Base-by-base conservation (phyloP, 257 asterid species). In the Plectranthus barbatus region DNA sequence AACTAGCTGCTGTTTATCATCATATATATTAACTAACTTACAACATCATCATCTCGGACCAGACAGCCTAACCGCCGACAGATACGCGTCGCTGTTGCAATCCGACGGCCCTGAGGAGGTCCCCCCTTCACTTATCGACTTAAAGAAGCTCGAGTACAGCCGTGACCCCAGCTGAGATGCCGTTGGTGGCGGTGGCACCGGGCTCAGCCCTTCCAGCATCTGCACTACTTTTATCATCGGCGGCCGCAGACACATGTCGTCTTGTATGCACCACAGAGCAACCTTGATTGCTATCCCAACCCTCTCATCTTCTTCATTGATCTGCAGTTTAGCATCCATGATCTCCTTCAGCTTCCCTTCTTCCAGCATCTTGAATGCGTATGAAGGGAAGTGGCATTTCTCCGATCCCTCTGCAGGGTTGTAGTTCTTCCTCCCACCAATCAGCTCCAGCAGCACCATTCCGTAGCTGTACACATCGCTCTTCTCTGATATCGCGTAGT, bases 31-130 rank as follows among this genome's bases (percentile, higher is more conserved):
- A n/a, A n/a, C n/a, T n/a, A n/a, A n/a, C n/a, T n/a, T n/a, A n/a
- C n/a, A n/a, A n/a, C n/a, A n/a, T n/a, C n/a, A n/a, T 73, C 75
- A 93, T 78, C 99, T 84, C 18, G 99, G 99, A 59, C 99, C 97
- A 1, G 99, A 93, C 12, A 93, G 97, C 49, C 96, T 76, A 37
- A 84, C 83, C 0, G 96, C 99, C 0, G 97, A 93, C 41, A 81
- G 77, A 69, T 84, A 78, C 1, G 97, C 82, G 26, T 92, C 94
- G 17, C 95, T 87, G 60, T 83, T 93, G 73, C 84, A 69, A 34
- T 85, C 96, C 6, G 95, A 91, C 1, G 97, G 98, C 45, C 95
- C 96, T 0, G 95, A 89, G 3, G 95, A 86, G 24, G 94, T 76
- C 17, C 93, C 95, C 63, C 67, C 94, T 48, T 79, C 91, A 13